Evolutionary conservation across 129 eudicot genomes (phyloP).

Genomic region (Centrapalus pauciflorus): DNA sequence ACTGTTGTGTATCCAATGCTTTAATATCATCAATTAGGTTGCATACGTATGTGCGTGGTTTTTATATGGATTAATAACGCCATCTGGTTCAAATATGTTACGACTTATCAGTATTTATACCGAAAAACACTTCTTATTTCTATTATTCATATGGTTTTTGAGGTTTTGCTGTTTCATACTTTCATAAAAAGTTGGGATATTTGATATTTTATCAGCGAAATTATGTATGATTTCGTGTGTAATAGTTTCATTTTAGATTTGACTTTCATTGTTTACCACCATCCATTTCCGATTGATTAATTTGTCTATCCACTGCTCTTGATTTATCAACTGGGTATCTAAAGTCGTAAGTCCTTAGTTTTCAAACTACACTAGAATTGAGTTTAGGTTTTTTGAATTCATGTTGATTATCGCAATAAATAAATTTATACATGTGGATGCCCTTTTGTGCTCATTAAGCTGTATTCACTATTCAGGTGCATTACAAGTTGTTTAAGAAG

Average conservation of each 20-base stretch:
- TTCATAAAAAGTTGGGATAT: not conserved
- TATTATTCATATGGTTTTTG: not conserved
- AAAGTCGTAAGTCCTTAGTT: no score
- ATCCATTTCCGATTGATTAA: not conserved
- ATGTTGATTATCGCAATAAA: not conserved
- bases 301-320: not conserved
- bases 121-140: not conserved
- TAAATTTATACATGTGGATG: not conserved
- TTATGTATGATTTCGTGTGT: not conserved
- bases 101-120: not conserved
- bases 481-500: slow-evolving; percentile 12
- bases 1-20: not conserved
- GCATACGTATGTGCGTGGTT: not conserved
- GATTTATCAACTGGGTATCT: not conserved
- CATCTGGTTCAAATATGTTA: not conserved
- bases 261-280: not conserved
- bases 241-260: not conserved
- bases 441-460: slow-evolving; percentile 1
- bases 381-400: not conserved
- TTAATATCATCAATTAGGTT: slow-evolving; percentile 14
- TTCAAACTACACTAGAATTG: not conserved
- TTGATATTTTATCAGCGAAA: not conserved
- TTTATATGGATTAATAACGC: not conserved
- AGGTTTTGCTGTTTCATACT: not conserved
- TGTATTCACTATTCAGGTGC: not conserved